A percentile compares a stretch with the other conserved stretches of the same genome.
Evolutionary conservation across 83 land plant species (phyloP).

Genomic region (Picea mariana): DNA sequence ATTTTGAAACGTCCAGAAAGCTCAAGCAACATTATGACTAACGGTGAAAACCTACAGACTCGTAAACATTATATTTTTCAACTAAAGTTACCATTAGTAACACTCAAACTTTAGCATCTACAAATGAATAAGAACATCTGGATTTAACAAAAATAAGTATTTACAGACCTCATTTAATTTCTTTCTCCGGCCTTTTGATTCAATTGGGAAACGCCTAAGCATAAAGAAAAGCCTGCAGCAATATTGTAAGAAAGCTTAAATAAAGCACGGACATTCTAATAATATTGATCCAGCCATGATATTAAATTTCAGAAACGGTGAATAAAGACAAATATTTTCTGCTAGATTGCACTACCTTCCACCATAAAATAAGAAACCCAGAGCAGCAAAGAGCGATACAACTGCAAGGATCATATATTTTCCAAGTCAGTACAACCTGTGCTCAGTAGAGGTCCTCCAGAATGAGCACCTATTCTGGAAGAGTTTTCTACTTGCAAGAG

Average conservation of each 20-base stretch:
- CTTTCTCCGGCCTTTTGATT: constrained; percentile 71
- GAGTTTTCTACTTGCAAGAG: too few species aligned
- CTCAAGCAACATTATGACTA: too few species aligned
- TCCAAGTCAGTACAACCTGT: too few species aligned
- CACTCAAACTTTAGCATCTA: too few species aligned
- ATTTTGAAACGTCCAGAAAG: too few species aligned
- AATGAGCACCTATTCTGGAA: too few species aligned
- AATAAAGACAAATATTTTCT: background rate
- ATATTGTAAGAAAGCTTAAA: background rate
- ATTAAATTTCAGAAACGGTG: background rate
- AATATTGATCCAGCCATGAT: background rate
- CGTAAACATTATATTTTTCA: too few species aligned
- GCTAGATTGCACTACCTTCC: constrained; percentile 13
- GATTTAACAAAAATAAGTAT: background rate
- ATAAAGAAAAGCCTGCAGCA: constrained; percentile 56
- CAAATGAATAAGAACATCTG: too few species aligned
- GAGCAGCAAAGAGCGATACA: constrained; percentile 60
- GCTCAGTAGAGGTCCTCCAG: too few species aligned
- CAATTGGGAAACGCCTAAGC: constrained; percentile 78
- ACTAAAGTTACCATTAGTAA: too few species aligned
- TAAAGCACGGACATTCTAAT: background rate
- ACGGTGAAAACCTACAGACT: too few species aligned
- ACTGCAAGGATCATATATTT: constrained; percentile 35
- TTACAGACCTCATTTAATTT: constrained; percentile 62
- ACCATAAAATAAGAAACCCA: constrained; percentile 42